These are phyloP conservation scores for Mycena venus DNA, from an alignment of 768 basidiomycete genomes.

Conservation along the genomic window DNA sequence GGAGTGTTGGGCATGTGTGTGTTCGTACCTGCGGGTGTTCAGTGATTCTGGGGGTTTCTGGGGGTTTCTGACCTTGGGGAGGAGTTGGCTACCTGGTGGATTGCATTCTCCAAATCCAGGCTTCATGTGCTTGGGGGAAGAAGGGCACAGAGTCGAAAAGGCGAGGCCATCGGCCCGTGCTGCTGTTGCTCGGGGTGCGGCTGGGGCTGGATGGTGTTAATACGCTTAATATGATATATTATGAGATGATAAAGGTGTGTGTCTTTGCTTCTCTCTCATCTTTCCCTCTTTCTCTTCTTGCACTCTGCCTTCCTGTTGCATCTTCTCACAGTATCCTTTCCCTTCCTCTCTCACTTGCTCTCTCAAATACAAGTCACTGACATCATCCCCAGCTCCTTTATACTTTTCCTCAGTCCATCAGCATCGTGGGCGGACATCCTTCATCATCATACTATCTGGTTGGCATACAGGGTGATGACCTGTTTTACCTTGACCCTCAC, in stretches of 20 bases:
- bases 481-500: conserved; percentile 88
- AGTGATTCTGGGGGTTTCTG: not conserved
- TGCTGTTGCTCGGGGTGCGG: conserved; percentile 87
- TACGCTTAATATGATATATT: conserved; percentile 94
- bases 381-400: conserved; percentile 75
- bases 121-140: not conserved
- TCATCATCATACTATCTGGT: conserved; percentile 98
- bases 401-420: conserved; percentile 94
- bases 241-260: conserved; percentile 75
- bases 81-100: not conserved
- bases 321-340: not conserved
- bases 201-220: conserved; percentile 94
- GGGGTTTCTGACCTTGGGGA: not conserved
- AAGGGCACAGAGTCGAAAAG: conserved; percentile 40
- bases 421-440: conserved; percentile 95
- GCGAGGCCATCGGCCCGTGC: conserved; percentile 89
- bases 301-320: not conserved
- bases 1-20: not conserved
- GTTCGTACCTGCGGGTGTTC: not conserved
- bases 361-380: not conserved
- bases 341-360: not conserved
- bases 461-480: conserved; percentile 87
- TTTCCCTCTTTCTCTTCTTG: too few relatives aligned
- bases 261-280: conserved; percentile 13
- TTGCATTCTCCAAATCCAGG: not conserved